Percentiles rank a stretch among this genome's conserved stretches.
phyloP scores from a whole-genome alignment of 345 rosid species.

The Bruguiera sexangula region DNA sequence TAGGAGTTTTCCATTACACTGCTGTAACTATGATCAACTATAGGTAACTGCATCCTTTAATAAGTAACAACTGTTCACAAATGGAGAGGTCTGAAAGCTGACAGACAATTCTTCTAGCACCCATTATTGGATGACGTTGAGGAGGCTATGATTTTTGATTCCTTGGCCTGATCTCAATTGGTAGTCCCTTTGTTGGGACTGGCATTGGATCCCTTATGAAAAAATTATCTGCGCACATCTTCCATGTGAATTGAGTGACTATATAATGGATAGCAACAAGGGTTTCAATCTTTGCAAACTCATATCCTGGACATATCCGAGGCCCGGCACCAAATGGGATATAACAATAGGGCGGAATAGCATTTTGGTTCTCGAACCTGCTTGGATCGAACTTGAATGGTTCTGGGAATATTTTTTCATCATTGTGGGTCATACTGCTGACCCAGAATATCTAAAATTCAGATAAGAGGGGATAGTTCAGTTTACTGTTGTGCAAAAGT shows the following conservation, averaged over 20 bases:
- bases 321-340: constrained; percentile 51
- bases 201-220: constrained; percentile 48
- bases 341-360: constrained; percentile 49
- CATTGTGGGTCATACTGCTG: constrained; percentile 46
- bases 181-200: constrained; percentile 43
- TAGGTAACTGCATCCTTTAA: no score
- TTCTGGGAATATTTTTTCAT: constrained; percentile 39
- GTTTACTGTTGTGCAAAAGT: neutral
- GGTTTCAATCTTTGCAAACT: constrained; percentile 51
- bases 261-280: constrained; percentile 43
- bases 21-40: no score
- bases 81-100: no score
- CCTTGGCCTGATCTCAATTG: constrained; percentile 31
- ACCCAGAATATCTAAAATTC: constrained; percentile 43
- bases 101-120: no score
- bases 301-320: constrained; percentile 53
- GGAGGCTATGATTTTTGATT: neutral
- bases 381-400: constrained; percentile 44
- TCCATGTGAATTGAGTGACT: constrained; percentile 47
- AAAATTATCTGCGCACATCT: constrained; percentile 29
- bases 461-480: neutral
- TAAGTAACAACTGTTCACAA: no score
- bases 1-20: no score
- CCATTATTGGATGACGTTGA: no score
- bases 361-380: constrained; percentile 42